Base-by-base conservation (phyloP, 1,284 basidiomycete species). In the Sanghuangporus sanghuang region DNA sequence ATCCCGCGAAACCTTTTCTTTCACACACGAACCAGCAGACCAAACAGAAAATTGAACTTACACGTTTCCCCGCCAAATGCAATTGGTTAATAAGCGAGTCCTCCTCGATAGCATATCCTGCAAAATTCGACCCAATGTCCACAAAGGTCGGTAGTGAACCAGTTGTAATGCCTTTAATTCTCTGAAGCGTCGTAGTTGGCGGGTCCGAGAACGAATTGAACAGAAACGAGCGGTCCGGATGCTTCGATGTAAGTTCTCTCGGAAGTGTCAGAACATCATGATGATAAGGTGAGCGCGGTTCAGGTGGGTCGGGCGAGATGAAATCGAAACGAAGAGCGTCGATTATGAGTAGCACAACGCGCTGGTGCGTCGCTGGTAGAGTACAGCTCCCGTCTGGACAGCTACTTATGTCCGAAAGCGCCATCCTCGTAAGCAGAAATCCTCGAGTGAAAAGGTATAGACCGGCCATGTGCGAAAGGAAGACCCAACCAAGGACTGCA, bases 321-420 rank as follows among this genome's bases (percentile, higher is more conserved):
- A 98, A 99, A 77, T 99, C 96, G 72, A 95, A 97, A 1, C 97
- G 88, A 18, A 99, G 81, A 0, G 97, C 86, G 74, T 99, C 97
- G 67, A 99, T 92, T 64, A 98, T 85, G 69, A 98, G 80, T 38
- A 98, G 67, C 39, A 99, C 82, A 7, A 92, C 90, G 68, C 91
- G 86, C 67, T 82, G 82, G 76, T 95, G 92, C 0, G 89, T 91
- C 0, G 86, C 77, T 0, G 79, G 72, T 1, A 93, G 72, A 0
- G 79, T 79, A 64, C 82, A 85, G 18, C 71, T 27, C 8, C 80
- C 76, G 35, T 77, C 71, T 0, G 73, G 67, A 67, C 87, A 88
- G 21, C 73, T 62, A 18, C 81, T 83, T 57, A 81, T 74, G 62
- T 91, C 76, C 2, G 89, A 79, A 9, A 96, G 85, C 0, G 95